Conservation (phyloP, 495 filamentous ascomycete genomes). For the Bacidia rubella region DNA sequence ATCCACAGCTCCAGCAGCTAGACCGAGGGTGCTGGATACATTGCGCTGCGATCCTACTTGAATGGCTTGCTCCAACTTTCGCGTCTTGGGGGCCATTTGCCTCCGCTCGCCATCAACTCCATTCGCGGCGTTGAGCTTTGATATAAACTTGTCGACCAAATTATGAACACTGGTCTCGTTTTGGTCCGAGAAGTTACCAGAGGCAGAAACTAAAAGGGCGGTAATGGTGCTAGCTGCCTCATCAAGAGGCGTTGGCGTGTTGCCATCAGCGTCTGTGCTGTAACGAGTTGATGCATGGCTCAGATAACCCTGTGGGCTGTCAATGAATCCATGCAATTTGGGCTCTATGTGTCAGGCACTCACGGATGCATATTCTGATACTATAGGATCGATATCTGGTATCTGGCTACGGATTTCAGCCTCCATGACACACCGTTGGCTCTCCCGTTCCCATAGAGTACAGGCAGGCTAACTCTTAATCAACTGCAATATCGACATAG, state of each 20-base stretch:
- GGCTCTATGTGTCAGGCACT: conserved; percentile 9
- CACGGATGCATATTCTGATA: conserved; percentile 81
- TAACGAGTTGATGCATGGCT: conserved; percentile 80
- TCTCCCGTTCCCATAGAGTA: neutral
- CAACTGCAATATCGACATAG: too few relatives aligned
- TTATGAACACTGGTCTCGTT: conserved; percentile 66
- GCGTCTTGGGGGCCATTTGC: conserved; percentile 60
- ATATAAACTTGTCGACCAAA: conserved; percentile 83
- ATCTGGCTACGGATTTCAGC: conserved; percentile 76
- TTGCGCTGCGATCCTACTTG: conserved; percentile 88
- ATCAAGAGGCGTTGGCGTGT: conserved; percentile 54
- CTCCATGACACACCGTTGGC: conserved; percentile 50
- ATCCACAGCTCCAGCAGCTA: conserved; percentile 74
- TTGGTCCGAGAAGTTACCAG: conserved; percentile 56
- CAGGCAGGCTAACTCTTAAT: too few relatives aligned
- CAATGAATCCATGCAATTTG: too few relatives aligned
- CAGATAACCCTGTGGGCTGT: conserved; percentile 55
- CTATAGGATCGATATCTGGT: conserved; percentile 75
- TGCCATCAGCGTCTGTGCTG: conserved; percentile 57
- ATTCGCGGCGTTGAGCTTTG: conserved; percentile 59
- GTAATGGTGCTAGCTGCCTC: conserved; percentile 79
- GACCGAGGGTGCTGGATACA: conserved; percentile 85
- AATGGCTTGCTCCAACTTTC: conserved; percentile 84
- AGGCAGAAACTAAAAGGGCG: conserved; percentile 78
- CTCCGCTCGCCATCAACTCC: conserved; percentile 54